phyloP scores from a whole-genome alignment of 306 rosid species.

The Sphenostylis stenocarpa region DNA sequence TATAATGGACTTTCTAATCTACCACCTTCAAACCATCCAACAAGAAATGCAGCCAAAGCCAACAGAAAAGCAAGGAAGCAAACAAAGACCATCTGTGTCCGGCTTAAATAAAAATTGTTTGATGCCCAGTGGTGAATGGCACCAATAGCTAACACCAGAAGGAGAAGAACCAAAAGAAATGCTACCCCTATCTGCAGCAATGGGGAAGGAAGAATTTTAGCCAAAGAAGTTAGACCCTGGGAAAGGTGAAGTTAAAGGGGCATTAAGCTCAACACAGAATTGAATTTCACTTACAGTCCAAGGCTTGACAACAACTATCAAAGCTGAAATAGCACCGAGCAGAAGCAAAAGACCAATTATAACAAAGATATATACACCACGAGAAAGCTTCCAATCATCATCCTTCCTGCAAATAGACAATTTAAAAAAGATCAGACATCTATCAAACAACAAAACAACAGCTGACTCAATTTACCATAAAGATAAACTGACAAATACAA shows the following conservation, averaged over 20 bases:
- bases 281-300: constrained; percentile 81
- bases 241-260: constrained; percentile 1
- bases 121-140: constrained; percentile 98
- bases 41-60: constrained; percentile 98
- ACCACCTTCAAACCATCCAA: constrained; percentile 96
- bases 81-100: constrained; percentile 85
- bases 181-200: constrained; percentile 86
- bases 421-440: constrained; percentile 28
- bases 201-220: constrained; percentile 14
- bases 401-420: constrained; percentile 78
- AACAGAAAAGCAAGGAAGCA: constrained; percentile 90
- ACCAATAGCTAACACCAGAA: constrained; percentile 90
- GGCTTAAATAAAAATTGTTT: constrained; percentile 97
- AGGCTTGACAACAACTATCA: constrained; percentile 79
- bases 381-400: constrained; percentile 95
- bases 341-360: constrained; percentile 87
- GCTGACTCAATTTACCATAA: not conserved
- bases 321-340: constrained; percentile 93
- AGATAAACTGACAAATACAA: constrained; percentile 17
- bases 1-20: not conserved
- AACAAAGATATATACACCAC: constrained; percentile 85
- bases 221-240: constrained; percentile 1
- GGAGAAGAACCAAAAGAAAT: constrained; percentile 91
- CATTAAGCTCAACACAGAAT: constrained; percentile 15
- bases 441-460: constrained; percentile 24